phyloP scores from a whole-genome alignment of 106 monocot genomes.

The Dioscorea zingiberensis region DNA sequence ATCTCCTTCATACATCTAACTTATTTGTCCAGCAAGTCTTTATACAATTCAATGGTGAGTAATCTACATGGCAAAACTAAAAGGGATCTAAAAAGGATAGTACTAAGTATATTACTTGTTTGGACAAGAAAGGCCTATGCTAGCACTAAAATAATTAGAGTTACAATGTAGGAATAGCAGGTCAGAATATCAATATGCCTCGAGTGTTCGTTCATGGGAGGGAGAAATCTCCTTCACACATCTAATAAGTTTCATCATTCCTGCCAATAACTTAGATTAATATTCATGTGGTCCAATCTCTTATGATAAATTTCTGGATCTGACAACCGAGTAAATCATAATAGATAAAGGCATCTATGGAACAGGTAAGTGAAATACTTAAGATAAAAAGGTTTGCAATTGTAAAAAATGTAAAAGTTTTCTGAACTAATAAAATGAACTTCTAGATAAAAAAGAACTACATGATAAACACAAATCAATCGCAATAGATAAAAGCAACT shows the following conservation, averaged over 20 bases:
- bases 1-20: not conserved
- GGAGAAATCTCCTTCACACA: constrained; percentile 5
- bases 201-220: not conserved
- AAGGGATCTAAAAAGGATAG: not conserved
- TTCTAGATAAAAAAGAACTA: no score
- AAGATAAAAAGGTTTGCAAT: not conserved
- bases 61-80: no score
- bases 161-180: not conserved
- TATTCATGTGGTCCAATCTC: not conserved
- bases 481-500: not conserved
- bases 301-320: not conserved
- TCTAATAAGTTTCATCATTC: constrained; percentile 6
- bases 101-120: not conserved
- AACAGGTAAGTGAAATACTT: not conserved
- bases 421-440: no score
- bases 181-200: constrained; percentile 3
- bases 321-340: no score
- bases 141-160: no score
- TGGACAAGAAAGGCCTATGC: not conserved
- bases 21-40: no score
- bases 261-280: not conserved
- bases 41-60: no score
- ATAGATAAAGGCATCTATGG: not conserved
- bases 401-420: not conserved
- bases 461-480: no score